Evolutionary conservation across 441 rosid genomes (phyloP).

Genomic region (Theobroma grandiflorum): DNA sequence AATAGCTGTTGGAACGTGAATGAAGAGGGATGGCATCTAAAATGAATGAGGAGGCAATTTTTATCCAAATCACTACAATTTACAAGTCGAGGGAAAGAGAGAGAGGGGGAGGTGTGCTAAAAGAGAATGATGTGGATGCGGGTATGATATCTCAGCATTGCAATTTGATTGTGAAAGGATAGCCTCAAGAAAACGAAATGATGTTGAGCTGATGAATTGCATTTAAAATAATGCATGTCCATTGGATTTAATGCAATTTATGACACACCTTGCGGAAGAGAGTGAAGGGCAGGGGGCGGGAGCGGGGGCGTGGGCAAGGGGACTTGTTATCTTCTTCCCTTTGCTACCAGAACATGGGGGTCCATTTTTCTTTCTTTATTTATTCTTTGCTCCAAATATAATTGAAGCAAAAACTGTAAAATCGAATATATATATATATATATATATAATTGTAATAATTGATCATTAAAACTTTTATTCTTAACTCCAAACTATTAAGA

Average conservation of each 20-base stretch:
- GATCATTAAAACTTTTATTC: no score
- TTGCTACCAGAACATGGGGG: background rate
- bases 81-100: background rate
- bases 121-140: background rate
- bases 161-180: background rate
- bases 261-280: background rate
- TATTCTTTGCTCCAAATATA: no score
- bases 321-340: background rate
- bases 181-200: constrained; percentile 11
- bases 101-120: no score
- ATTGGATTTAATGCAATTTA: background rate
- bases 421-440: no score
- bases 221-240: background rate
- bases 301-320: background rate
- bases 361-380: no score
- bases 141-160: background rate
- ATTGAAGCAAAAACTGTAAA: no score
- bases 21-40: background rate
- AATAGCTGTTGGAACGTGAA: background rate
- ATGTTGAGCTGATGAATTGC: background rate
- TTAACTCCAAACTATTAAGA: no score
- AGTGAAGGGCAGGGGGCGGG: background rate
- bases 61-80: background rate
- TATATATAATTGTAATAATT: no score
- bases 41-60: background rate